A percentile compares a stretch with the other conserved stretches of the same genome.
These are phyloP conservation scores for Cryptosporidium felis DNA, from an alignment of 169 alveolate genomes.

Conservation along the genomic window DNA sequence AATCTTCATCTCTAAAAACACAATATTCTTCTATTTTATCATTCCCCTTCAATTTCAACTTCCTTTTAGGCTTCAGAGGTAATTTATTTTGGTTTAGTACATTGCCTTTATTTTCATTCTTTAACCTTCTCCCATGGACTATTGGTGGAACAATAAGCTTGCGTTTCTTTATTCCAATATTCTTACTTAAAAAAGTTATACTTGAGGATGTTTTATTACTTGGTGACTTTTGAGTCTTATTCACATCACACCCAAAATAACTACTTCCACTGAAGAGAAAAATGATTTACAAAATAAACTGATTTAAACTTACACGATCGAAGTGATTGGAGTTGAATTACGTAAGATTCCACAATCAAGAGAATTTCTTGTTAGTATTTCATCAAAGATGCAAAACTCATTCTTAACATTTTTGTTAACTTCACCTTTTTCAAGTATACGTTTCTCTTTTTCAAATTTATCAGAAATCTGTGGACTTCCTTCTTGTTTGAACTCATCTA, in stretches of 20 bases:
- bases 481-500: background rate
- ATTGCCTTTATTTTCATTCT: background rate
- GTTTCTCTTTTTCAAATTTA: no score
- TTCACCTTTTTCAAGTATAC: background rate
- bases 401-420: background rate
- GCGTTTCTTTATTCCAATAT: slow-evolving; percentile 47
- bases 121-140: background rate
- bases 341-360: background rate
- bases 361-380: background rate
- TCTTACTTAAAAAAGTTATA: slow-evolving; percentile 24
- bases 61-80: slow-evolving; percentile 19
- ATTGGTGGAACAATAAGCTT: slow-evolving; percentile 55
- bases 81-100: background rate
- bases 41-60: slow-evolving; percentile 21
- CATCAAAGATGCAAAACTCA: slow-evolving; percentile 49
- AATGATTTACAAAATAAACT: background rate
- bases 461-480: background rate
- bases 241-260: background rate
- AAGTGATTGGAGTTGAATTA: slow-evolving; percentile 1
- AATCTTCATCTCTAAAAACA: slow-evolving; percentile 50
- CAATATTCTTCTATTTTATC: slow-evolving; percentile 1
- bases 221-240: slow-evolving; percentile 17
- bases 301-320: slow-evolving; percentile 43
- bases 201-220: slow-evolving; percentile 50
- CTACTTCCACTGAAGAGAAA: background rate